Conservation (phyloP, 2,329 filamentous ascomycete genomes). For the Aureobasidium subglaciale region DNA sequence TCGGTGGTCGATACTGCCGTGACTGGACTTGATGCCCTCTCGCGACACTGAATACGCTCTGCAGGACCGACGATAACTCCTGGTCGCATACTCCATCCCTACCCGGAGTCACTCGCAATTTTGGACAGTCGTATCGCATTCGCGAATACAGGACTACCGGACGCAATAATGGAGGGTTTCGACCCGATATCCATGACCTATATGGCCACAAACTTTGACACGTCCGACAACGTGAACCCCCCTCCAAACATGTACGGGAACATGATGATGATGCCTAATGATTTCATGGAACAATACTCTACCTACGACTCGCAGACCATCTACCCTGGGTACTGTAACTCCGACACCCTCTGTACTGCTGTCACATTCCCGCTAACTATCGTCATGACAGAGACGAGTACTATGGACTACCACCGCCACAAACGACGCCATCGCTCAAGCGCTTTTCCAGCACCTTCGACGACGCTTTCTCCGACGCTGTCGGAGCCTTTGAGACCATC, state of each 20-base stretch:
- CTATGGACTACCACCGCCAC: slow-evolving; percentile 20
- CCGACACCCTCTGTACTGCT: background rate
- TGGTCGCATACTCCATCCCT: background rate
- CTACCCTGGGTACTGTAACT: slow-evolving; percentile 48
- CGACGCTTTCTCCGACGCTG: slow-evolving; percentile 44
- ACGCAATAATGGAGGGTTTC: slow-evolving; percentile 46
- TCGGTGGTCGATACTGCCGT: background rate
- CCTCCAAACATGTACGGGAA: slow-evolving; percentile 35
- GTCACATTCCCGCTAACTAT: slow-evolving; percentile 5
- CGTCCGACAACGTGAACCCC: slow-evolving; percentile 42
- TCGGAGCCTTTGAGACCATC: slow-evolving; percentile 43
- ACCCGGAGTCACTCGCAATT: background rate
- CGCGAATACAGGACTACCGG: background rate
- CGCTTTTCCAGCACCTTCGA: slow-evolving; percentile 33
- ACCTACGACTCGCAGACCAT: slow-evolving; percentile 53
- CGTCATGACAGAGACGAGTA: slow-evolving; percentile 25
- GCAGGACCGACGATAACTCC: background rate
- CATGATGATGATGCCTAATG: slow-evolving; percentile 42
- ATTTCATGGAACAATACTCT: slow-evolving; percentile 51
- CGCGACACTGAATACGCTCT: background rate
- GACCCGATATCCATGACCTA: slow-evolving; percentile 58
- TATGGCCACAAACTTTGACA: slow-evolving; percentile 49
- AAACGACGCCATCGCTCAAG: slow-evolving; percentile 24
- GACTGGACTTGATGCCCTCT: background rate
- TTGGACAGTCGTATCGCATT: background rate